These are phyloP conservation scores for Pseudogymnoascus sp. DNA, from an alignment of 2,329 filamentous ascomycete species.

Conservation along the genomic window DNA sequence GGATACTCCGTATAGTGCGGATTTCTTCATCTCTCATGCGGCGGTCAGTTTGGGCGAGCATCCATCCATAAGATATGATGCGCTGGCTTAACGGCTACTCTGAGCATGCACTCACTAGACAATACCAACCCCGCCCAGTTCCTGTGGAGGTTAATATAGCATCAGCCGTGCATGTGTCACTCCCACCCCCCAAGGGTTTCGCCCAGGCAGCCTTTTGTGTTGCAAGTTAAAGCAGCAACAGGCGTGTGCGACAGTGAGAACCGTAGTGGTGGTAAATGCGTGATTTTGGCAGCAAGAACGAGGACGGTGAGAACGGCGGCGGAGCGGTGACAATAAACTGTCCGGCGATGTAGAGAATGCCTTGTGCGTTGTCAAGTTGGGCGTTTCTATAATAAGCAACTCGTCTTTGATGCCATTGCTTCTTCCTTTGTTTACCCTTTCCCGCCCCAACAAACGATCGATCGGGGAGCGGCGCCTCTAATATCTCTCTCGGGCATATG, in stretches of 20 bases:
- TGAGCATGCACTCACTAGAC: too few species aligned
- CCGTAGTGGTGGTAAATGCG: not conserved
- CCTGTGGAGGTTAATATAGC: not conserved
- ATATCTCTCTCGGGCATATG: too few species aligned
- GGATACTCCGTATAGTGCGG: not conserved
- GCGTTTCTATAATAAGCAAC: not conserved
- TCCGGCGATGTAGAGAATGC: not conserved
- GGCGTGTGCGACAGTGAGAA: not conserved
- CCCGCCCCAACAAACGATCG: too few species aligned
- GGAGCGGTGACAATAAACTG: not conserved
- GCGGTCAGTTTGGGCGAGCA: not conserved
- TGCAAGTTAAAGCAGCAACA: not conserved
- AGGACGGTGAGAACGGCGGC: not conserved
- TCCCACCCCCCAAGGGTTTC: not conserved
- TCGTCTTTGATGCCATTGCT: too few species aligned
- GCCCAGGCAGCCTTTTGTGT: not conserved
- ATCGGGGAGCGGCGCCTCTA: too few species aligned
- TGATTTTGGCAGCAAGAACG: not conserved
- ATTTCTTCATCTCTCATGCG: not conserved
- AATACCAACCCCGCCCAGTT: too few species aligned
- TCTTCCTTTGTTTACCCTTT: too few species aligned
- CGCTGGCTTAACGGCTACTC: not conserved
- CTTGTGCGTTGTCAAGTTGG: not conserved
- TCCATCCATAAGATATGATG: not conserved
- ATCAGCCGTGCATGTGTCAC: not conserved